Evolutionary conservation across 169 alveolate species (phyloP).

Genomic region (Cyclospora cayetanensis): DNA sequence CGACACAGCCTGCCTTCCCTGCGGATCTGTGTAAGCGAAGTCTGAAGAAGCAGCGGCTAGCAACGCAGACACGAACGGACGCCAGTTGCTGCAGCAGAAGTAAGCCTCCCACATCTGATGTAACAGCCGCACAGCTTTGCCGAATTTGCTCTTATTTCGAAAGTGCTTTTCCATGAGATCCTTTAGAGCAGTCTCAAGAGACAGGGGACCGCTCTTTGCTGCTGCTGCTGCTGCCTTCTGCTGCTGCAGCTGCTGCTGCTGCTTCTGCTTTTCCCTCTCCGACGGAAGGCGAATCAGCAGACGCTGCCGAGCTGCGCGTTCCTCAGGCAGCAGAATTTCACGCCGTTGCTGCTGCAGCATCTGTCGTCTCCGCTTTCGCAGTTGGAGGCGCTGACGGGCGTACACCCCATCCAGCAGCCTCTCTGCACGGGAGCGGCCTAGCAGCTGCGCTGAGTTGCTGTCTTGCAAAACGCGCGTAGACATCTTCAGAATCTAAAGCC

Average conservation of each 20-base stretch:
- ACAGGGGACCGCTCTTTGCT: neutral
- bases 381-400: neutral
- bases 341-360: slow-evolving; percentile 53
- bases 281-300: neutral
- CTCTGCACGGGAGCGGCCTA: slow-evolving; percentile 63
- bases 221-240: neutral
- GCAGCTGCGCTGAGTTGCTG: slow-evolving; percentile 4
- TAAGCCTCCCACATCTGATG: slow-evolving; percentile 15
- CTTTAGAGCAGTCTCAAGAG: neutral
- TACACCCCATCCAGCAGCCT: slow-evolving; percentile 53
- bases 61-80: neutral
- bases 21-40: neutral
- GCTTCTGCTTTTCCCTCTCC: neutral
- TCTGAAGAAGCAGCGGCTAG: slow-evolving; percentile 42
- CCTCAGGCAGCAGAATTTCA: neutral
- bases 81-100: neutral
- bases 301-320: neutral
- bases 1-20: neutral
- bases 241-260: slow-evolving; percentile 5
- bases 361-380: slow-evolving; percentile 31
- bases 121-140: slow-evolving; percentile 34
- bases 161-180: neutral
- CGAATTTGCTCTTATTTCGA: neutral
- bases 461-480: slow-evolving; percentile 51
- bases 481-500: no score